Conservation (phyloP, 352 stramenopile species). For the Globisporangium canariense region DNA sequence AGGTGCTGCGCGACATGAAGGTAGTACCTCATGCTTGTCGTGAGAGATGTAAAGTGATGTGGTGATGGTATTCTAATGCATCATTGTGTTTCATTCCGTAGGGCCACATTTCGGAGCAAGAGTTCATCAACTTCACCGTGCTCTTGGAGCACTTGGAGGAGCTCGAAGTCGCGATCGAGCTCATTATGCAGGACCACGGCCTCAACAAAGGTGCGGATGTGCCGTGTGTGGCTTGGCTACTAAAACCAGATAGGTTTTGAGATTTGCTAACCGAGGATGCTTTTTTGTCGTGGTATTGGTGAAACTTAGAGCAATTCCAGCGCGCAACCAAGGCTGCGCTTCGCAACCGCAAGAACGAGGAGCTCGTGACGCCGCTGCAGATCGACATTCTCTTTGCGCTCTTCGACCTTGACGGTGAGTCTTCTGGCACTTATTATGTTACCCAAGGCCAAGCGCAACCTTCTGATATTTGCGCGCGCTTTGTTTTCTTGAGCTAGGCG, state of each 20-base stretch:
- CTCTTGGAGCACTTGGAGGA: slow-evolving; percentile 84
- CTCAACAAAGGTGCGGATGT: slow-evolving; percentile 65
- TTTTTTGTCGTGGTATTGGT: neutral
- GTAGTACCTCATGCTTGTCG: slow-evolving; percentile 18
- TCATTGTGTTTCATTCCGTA: slow-evolving; percentile 14
- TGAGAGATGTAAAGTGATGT: neutral
- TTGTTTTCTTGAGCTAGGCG: slow-evolving; percentile 28
- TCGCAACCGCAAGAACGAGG: slow-evolving; percentile 48
- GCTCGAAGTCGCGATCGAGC: slow-evolving; percentile 79
- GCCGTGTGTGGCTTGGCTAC: neutral
- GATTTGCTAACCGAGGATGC: neutral
- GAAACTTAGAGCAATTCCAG: slow-evolving; percentile 69
- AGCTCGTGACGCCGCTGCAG: slow-evolving; percentile 69
- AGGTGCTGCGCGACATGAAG: slow-evolving; percentile 53
- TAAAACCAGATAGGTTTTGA: neutral
- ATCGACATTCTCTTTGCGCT: slow-evolving; percentile 85
- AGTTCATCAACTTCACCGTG: slow-evolving; percentile 83
- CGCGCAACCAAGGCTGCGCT: slow-evolving; percentile 67
- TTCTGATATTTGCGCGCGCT: neutral
- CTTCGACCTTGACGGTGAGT: slow-evolving; percentile 73
- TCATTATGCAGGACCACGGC: slow-evolving; percentile 79
- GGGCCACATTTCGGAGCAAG: slow-evolving; percentile 69
- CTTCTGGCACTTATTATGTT: neutral
- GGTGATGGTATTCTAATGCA: neutral
- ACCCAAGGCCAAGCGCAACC: too few relatives aligned